Conservation (phyloP, 2,329 filamentous ascomycete species). For the Leptographium flavum region DNA sequence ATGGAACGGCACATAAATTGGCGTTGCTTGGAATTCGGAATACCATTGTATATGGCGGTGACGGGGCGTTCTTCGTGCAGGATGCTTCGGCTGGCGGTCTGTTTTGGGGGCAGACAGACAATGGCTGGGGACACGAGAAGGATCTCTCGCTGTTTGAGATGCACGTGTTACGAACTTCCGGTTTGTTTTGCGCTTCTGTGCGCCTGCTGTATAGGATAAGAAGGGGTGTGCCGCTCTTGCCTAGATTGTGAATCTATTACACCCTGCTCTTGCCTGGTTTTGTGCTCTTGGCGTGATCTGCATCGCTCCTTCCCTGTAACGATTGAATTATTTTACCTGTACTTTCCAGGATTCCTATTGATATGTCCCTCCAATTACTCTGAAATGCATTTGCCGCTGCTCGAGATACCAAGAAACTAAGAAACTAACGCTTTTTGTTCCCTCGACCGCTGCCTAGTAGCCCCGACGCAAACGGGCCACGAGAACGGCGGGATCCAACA, state of each 20-base stretch:
- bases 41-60: not conserved
- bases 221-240: not conserved
- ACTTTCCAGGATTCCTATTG: too few relatives aligned
- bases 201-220: not conserved
- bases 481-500: not conserved
- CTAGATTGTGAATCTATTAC: slow-evolving; percentile 2
- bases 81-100: not conserved
- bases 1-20: not conserved
- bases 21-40: not conserved
- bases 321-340: not conserved
- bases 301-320: not conserved
- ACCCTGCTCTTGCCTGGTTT: not conserved
- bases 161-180: not conserved
- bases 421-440: too few relatives aligned
- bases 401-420: too few relatives aligned
- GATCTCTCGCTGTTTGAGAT: not conserved
- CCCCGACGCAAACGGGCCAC: not conserved
- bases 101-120: not conserved
- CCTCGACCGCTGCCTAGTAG: too few relatives aligned
- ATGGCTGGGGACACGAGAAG: not conserved
- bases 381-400: too few relatives aligned
- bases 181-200: not conserved
- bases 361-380: too few relatives aligned
- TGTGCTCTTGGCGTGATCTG: not conserved
- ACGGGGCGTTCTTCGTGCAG: not conserved